Evolutionary conservation across 2,329 filamentous ascomycete genomes (phyloP), one percentile per base, ranked within the genome.

Genomic region (Neospermospora avenae): DNA sequence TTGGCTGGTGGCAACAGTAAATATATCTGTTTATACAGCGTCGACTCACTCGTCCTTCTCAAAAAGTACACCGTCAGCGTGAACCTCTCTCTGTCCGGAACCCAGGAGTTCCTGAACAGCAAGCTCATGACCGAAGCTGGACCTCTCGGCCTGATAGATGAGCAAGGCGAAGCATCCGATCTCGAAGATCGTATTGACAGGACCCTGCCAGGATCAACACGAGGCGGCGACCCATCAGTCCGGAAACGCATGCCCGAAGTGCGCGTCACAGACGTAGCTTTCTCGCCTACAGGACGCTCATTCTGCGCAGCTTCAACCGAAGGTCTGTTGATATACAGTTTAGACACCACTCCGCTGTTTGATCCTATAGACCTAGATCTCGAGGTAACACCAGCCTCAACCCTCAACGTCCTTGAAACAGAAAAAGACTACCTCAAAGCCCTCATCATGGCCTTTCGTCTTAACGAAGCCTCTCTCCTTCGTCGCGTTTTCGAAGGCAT

Each of bases 21-120:
- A 77, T 97, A 96, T 74, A 97, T 99, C 55, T 98, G 95, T 73
- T 76, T 99, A 60, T 99, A 99, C 76, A 93, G 96, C n/a, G 91
- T 96, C 34, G 86, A 87, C 60, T 96, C 93, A 0, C 92, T 95
- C 74, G 91, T 95, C 0, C 78, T 99, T 11, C 80, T 98, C 58
- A 96, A 96, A 74, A 97, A 97, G 73, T 99, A 89, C 72, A 97
- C 93, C 1, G 93, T 98, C 70, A 96, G 91, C 68, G 85, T 96
- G 70, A 99, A 99, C 74, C 80, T 97, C n/a, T 96, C 93, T 1
- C 80, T 99, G 2, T 93, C 96, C 20, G 95, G 95, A 49, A 99
- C 95, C 0, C 93, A 98, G 72, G 95, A 99, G 74, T 96, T 96
- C 75, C 82, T 99, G 66, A 98, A 96, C 81, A 96, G 91, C 78